These are phyloP conservation scores for Zizania latifolia DNA, from an alignment of 176 grass and related monocot genomes.

Conservation along the genomic window DNA sequence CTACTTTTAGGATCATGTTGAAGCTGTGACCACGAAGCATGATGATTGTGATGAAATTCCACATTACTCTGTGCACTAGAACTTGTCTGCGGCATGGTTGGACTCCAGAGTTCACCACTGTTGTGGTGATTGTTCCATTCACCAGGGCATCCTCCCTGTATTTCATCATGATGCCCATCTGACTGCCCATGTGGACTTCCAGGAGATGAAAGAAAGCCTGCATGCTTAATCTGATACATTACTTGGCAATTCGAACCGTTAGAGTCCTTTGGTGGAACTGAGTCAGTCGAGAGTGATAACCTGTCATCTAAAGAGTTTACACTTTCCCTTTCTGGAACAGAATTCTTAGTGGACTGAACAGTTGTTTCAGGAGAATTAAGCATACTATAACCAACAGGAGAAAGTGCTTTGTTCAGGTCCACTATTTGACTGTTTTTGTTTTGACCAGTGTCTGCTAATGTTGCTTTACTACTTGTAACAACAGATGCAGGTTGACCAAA, in stretches of 20 bases:
- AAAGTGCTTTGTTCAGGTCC: constrained; percentile 34
- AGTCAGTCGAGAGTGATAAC: constrained; percentile 29
- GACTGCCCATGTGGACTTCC: constrained; percentile 27
- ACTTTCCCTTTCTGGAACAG: constrained; percentile 26
- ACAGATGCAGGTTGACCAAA: constrained; percentile 44
- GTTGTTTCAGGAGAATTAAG: constrained; percentile 31
- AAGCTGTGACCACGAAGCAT: constrained; percentile 20
- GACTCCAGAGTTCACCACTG: constrained; percentile 30
- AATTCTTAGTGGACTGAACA: constrained; percentile 23
- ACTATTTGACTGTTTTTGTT: constrained; percentile 20
- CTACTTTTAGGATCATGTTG: constrained; percentile 28
- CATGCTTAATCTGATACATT: constrained; percentile 16
- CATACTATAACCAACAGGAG: constrained; percentile 39
- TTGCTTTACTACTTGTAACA: constrained; percentile 26
- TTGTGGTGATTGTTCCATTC: constrained; percentile 36
- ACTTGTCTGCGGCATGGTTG: constrained; percentile 8
- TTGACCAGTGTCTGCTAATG: constrained; percentile 21
- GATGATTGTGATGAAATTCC: constrained; percentile 34
- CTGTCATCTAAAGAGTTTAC: constrained; percentile 36
- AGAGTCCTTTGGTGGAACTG: constrained; percentile 39
- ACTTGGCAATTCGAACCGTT: constrained; percentile 24
- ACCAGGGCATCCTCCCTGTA: constrained; percentile 36
- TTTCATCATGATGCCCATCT: constrained; percentile 30
- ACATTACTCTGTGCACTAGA: constrained; percentile 28
- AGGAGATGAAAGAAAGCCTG: constrained; percentile 18